Evolutionary conservation across 2,329 filamentous ascomycete genomes (phyloP), one percentile per base, ranked within the genome.

Genomic region (Plenodomus lindquistii): DNA sequence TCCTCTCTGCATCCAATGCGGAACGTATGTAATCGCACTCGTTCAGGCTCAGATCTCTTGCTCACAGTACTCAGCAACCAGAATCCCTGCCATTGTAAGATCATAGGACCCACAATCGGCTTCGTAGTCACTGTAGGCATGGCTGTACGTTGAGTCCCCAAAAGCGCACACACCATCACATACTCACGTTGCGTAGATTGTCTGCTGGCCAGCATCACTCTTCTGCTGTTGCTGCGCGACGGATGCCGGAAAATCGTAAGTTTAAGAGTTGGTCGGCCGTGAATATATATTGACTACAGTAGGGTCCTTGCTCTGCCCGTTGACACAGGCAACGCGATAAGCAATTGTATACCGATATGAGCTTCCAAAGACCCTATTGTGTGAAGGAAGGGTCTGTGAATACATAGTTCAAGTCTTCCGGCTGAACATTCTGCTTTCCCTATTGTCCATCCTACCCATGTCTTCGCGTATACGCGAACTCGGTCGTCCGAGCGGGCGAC

Each of bases 141-240:
- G 51, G 80, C 79, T 40, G 78, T 82, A 73, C 48, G 76, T 72
- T 46, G 7, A 20, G 35, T 22, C 3, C 35, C 34, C 19, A 16
- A 2, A 19, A 27, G 7, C n/a, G 44, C 42, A 54, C 44, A 11
- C 41, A 34, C 48, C n/a, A n/a, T n/a, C n/a, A 44, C 50, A 61
- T 11, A 62, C 19, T 37, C 20, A 31, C 36, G 9, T 37, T 15
- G 17, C 15, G 3, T 44, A 81, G 79, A 66, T 81, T 13, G 55
- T 83, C 24, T 82, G 80, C 53, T 84, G 79, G 74, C 81, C 81
- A 2, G 79, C 77, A 4, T 77, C 79, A 0, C 66, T 84, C 18
- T 74, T 84, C 40, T 83, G 80, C 65, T 79, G 81, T n/a, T 83
- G 81, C 59, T 81, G 79, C 56, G 73, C 75, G 35, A 82, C 80